Evolutionary conservation across 306 rosid genomes (phyloP).

Genomic region (Vigna trinervia): DNA sequence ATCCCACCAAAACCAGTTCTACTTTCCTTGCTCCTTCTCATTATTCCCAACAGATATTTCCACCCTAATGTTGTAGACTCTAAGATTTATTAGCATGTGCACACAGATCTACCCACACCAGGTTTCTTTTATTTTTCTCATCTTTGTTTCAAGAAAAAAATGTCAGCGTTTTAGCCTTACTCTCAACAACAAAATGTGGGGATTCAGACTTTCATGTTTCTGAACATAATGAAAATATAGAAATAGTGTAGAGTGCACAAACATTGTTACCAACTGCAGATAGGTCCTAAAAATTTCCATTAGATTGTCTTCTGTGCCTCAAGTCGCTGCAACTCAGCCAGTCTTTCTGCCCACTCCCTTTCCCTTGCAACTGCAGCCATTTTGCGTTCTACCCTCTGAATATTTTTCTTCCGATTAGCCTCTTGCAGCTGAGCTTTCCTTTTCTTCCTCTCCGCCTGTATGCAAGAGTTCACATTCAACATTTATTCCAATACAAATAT

Average conservation of each 20-base stretch:
- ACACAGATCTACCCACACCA: background rate
- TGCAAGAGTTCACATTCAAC: constrained; percentile 27
- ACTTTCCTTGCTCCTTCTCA: background rate
- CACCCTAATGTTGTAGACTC: background rate
- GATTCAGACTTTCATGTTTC: constrained; percentile 18
- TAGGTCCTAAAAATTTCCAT: constrained; percentile 43
- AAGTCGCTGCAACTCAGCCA: constrained; percentile 71
- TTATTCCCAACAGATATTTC: background rate
- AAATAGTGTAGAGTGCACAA: background rate
- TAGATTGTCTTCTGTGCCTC: constrained; percentile 72
- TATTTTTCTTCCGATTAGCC: constrained; percentile 76
- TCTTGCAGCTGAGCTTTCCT: constrained; percentile 81
- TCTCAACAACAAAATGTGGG: background rate
- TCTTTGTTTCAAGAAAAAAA: constrained; percentile 11
- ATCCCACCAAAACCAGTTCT: background rate
- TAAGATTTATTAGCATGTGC: background rate
- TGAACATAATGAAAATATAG: too few species aligned
- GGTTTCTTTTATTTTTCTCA: background rate
- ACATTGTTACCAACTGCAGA: constrained; percentile 1
- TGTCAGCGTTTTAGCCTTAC: background rate
- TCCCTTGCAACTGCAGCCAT: constrained; percentile 98
- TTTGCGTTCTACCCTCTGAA: constrained; percentile 80
- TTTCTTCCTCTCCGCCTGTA: constrained; percentile 77
- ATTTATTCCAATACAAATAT: constrained; percentile 15
- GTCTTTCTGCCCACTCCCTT: constrained; percentile 73